A percentile compares a stretch with the other conserved stretches of the same genome.
Evolutionary conservation across 2,329 filamentous ascomycete genomes (phyloP).

Genomic region (Botrytis sinoallii): DNA sequence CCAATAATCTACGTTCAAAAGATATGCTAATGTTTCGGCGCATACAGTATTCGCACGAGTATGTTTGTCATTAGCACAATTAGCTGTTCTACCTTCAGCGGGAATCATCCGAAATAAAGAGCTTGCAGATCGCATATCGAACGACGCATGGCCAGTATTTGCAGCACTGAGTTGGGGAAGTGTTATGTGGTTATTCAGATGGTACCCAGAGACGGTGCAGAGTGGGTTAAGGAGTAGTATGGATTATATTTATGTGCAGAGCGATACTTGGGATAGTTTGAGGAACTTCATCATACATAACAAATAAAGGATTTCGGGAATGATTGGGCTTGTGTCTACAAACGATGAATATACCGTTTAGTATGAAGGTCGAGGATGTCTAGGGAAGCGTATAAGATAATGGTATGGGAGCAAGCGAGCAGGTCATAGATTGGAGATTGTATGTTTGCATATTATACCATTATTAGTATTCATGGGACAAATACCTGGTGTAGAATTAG

Average conservation of each 20-base stretch:
- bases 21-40: background rate
- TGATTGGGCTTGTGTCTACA: background rate
- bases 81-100: constrained; percentile 66
- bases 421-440: constrained; percentile 5
- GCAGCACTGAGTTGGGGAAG: constrained; percentile 85
- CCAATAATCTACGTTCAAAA: background rate
- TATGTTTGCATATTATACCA: background rate
- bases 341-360: background rate
- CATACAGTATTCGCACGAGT: constrained; percentile 79
- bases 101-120: constrained; percentile 50
- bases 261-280: constrained; percentile 84
- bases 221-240: constrained; percentile 90
- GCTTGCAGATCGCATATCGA: constrained; percentile 48
- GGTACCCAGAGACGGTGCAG: constrained; percentile 89
- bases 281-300: constrained; percentile 86
- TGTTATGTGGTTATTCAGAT: constrained; percentile 94
- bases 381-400: background rate
- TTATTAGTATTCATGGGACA: background rate
- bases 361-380: background rate
- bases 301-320: constrained; percentile 42
- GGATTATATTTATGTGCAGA: constrained; percentile 93
- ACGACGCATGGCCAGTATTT: constrained; percentile 89
- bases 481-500: constrained; percentile 8
- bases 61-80: constrained; percentile 75
- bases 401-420: background rate